Conservation (phyloP, 495 filamentous ascomycete species). For the Diplogelasinospora grovesii region DNA sequence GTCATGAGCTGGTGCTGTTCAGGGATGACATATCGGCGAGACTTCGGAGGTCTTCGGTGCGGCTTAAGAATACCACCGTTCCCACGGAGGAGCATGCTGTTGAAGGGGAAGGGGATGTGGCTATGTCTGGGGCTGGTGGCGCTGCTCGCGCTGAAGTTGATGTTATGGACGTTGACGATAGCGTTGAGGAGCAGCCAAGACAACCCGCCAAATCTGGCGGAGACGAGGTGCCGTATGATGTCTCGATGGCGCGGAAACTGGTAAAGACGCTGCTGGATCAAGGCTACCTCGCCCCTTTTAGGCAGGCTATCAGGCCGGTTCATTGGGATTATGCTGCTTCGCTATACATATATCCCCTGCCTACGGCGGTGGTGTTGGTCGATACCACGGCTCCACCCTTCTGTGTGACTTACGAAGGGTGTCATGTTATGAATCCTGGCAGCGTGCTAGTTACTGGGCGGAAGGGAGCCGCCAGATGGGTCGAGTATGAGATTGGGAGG, state of each 20-base stretch:
- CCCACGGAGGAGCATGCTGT: constrained; percentile 1
- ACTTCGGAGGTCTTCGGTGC: constrained; percentile 65
- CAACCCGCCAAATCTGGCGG: constrained; percentile 1
- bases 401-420: constrained; percentile 85
- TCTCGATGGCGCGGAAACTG: constrained; percentile 64
- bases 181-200: neutral
- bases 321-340: constrained; percentile 77
- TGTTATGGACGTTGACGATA: constrained; percentile 42
- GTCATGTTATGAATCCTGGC: constrained; percentile 93
- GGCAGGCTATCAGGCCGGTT: constrained; percentile 64
- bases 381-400: constrained; percentile 77
- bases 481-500: constrained; percentile 70
- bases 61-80: constrained; percentile 36
- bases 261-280: constrained; percentile 94
- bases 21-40: constrained; percentile 78
- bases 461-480: constrained; percentile 64
- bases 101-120: constrained; percentile 22
- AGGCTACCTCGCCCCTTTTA: constrained; percentile 80
- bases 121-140: constrained; percentile 27
- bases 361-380: constrained; percentile 71
- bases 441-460: constrained; percentile 57
- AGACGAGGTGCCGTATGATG: constrained; percentile 38
- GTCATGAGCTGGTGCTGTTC: constrained; percentile 78
- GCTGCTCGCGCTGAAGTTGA: constrained; percentile 10
- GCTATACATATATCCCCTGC: constrained; percentile 79